Percentiles rank a stretch among this genome's conserved stretches.
Evolutionary conservation across 768 basidiomycete species (phyloP).

Genomic region (Kwoniella pini): DNA sequence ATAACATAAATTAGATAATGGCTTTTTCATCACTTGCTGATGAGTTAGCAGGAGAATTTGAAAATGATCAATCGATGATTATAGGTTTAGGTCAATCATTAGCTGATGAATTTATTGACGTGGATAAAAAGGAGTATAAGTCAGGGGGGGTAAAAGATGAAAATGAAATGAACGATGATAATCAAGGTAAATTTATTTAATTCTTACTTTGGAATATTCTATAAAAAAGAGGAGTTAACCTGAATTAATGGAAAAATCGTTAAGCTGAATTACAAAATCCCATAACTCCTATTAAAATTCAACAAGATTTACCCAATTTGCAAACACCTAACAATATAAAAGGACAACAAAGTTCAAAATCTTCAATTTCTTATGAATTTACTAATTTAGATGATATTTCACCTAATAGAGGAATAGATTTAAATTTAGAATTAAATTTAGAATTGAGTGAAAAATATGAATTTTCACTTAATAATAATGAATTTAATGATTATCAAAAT

Average conservation of each 20-base stretch:
- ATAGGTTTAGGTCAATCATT: not conserved
- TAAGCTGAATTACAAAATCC: not conserved
- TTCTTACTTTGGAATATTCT: too few species aligned
- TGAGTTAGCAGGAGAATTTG: slow-evolving; percentile 14
- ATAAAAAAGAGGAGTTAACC: not conserved
- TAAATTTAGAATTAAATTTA: not conserved
- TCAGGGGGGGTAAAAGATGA: not conserved
- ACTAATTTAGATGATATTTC: not conserved
- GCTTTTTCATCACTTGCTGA: slow-evolving; percentile 14
- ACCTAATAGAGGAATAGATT: slow-evolving; percentile 3
- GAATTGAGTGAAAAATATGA: not conserved
- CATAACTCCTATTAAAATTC: not conserved
- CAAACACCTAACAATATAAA: not conserved
- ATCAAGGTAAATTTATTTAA: too few species aligned
- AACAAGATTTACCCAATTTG: not conserved
- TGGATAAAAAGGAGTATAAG: not conserved
- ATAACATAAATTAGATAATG: not conserved
- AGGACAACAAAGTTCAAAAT: not conserved
- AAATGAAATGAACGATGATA: not conserved
- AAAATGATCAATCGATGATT: not conserved
- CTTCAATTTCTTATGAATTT: not conserved
- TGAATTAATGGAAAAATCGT: not conserved
- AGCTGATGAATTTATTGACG: slow-evolving; percentile 15
- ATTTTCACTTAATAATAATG: not conserved
- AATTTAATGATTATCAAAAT: not conserved